Evolutionary conservation across 805 yeast genomes (phyloP).

Genomic region (Pichia ethanolica): DNA sequence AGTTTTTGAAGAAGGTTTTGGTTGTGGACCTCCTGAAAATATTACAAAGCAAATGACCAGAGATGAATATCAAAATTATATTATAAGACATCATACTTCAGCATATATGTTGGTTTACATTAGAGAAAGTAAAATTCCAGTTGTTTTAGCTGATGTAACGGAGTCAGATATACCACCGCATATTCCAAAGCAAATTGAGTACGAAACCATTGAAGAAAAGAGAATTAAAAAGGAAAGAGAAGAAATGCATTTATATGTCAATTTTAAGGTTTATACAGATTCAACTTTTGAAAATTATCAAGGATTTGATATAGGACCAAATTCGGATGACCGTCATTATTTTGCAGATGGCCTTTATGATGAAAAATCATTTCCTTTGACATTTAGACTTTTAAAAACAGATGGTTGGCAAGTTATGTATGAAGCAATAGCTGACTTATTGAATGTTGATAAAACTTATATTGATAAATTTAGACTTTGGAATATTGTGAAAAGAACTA

Average conservation of each 20-base stretch:
- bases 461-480: slow-evolving; percentile 39
- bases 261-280: slow-evolving; percentile 48
- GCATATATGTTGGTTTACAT: slow-evolving; percentile 97
- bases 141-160: slow-evolving; percentile 50
- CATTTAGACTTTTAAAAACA: slow-evolving; percentile 48
- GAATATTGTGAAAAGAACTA: slow-evolving; percentile 59
- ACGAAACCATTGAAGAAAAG: slow-evolving; percentile 54
- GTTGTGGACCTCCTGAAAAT: slow-evolving; percentile 56
- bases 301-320: slow-evolving; percentile 75
- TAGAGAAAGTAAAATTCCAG: slow-evolving; percentile 50
- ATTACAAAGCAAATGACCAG: slow-evolving; percentile 46
- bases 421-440: slow-evolving; percentile 41
- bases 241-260: slow-evolving; percentile 61
- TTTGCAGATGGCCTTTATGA: slow-evolving; percentile 45
- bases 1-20: slow-evolving; percentile 89
- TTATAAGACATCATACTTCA: slow-evolving; percentile 75
- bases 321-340: slow-evolving; percentile 36
- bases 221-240: slow-evolving; percentile 50
- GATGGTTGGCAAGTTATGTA: slow-evolving; percentile 45
- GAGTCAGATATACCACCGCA: slow-evolving; percentile 59
- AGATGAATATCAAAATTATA: slow-evolving; percentile 54
- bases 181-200: slow-evolving; percentile 56
- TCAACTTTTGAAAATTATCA: slow-evolving; percentile 49
- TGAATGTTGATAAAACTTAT: slow-evolving; percentile 23
- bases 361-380: slow-evolving; percentile 39